These are phyloP conservation scores for Lasiosphaeria miniovina DNA, from an alignment of 495 filamentous ascomycete genomes.

Conservation along the genomic window DNA sequence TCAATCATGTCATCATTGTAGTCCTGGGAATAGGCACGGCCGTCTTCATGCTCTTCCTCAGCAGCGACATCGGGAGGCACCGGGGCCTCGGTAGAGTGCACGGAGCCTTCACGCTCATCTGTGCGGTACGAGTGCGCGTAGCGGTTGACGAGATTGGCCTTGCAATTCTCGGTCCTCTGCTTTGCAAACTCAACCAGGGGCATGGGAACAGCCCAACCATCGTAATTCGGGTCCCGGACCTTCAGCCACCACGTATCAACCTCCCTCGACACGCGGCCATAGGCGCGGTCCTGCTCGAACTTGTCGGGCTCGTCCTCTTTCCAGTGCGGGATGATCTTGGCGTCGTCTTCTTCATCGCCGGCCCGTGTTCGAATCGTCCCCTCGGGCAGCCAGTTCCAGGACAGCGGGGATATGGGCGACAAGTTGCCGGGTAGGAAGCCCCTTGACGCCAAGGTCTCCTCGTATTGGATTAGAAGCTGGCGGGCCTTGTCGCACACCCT, in stretches of 20 bases:
- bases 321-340: constrained; percentile 39
- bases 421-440: constrained; percentile 34
- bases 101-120: constrained; percentile 66
- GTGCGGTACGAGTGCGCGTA: constrained; percentile 47
- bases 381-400: constrained; percentile 43
- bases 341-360: constrained; percentile 30
- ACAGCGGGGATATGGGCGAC: constrained; percentile 32
- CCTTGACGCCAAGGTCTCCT: constrained; percentile 24
- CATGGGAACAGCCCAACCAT: constrained; percentile 51
- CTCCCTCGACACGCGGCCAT: constrained; percentile 55
- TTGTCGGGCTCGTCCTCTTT: constrained; percentile 45
- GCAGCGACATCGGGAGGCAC: constrained; percentile 46
- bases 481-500: constrained; percentile 42
- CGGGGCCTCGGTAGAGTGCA: constrained; percentile 31
- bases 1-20: constrained; percentile 51
- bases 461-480: constrained; percentile 39
- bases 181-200: constrained; percentile 50
- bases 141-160: constrained; percentile 45
- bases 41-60: constrained; percentile 46
- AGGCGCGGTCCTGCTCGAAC: constrained; percentile 48
- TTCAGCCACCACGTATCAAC: constrained; percentile 57
- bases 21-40: constrained; percentile 38
- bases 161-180: constrained; percentile 47
- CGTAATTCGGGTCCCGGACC: constrained; percentile 51
- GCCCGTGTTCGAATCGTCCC: constrained; percentile 28